Percentiles rank a stretch among this genome's conserved stretches.
These are phyloP conservation scores for Mallotus nudiflorus DNA, from an alignment of 345 rosid species.

Conservation along the genomic window DNA sequence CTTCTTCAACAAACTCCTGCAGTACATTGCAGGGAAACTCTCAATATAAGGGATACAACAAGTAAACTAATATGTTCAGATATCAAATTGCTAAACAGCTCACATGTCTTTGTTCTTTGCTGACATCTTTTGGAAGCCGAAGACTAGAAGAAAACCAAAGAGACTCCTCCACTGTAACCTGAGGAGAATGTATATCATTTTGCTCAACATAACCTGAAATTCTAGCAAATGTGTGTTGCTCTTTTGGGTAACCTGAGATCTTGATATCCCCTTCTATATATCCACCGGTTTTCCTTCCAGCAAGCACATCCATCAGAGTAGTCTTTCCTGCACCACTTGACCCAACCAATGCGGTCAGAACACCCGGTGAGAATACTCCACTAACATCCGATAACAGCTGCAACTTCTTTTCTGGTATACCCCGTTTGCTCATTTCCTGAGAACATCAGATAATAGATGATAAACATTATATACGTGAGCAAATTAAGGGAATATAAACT, in stretches of 20 bases:
- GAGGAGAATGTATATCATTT: slow-evolving; percentile 96
- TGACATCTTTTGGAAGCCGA: slow-evolving; percentile 79
- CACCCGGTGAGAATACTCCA: slow-evolving; percentile 94
- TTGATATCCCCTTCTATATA: slow-evolving; percentile 78
- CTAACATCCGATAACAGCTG: slow-evolving; percentile 74
- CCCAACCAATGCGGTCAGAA: slow-evolving; percentile 93
- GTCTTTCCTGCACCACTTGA: slow-evolving; percentile 98
- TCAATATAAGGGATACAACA: slow-evolving; percentile 6
- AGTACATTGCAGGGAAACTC: slow-evolving; percentile 13
- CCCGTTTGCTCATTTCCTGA: slow-evolving; percentile 76
- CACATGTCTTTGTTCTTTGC: slow-evolving; percentile 58
- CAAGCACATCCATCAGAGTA: slow-evolving; percentile 95
- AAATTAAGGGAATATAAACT: slow-evolving; percentile 1
- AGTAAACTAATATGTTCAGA: slow-evolving; percentile 1
- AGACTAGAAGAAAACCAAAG: slow-evolving; percentile 81
- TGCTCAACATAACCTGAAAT: slow-evolving; percentile 97
- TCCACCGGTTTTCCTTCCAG: slow-evolving; percentile 95
- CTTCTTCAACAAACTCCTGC: slow-evolving; percentile 95
- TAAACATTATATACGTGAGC: background rate
- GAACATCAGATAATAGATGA: slow-evolving; percentile 7
- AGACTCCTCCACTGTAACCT: slow-evolving; percentile 91
- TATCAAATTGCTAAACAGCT: slow-evolving; percentile 23
- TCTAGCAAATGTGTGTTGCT: slow-evolving; percentile 82
- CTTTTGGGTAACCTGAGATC: slow-evolving; percentile 81
- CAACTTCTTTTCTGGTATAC: slow-evolving; percentile 66